A percentile compares a stretch with the other conserved stretches of the same genome.
phyloP scores from a whole-genome alignment of 2,329 filamentous ascomycete genomes.

The Phialocephala subalpina region DNA sequence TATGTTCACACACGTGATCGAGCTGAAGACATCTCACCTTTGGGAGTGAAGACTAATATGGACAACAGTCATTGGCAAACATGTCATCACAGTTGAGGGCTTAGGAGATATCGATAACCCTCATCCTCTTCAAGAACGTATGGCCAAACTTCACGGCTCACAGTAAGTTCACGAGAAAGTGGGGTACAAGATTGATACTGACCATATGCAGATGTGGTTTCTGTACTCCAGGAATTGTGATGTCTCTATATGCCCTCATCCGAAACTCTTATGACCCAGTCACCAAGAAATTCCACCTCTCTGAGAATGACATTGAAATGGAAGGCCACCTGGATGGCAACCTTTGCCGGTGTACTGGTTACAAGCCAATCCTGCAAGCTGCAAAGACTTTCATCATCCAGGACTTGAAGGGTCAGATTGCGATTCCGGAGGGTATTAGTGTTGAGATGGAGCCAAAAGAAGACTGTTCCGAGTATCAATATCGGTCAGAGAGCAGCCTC shows the following conservation, averaged over 20 bases:
- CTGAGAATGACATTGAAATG: slow-evolving; percentile 78
- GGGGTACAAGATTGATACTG: not conserved
- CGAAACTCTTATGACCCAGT: slow-evolving; percentile 78
- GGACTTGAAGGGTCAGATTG: slow-evolving; percentile 51
- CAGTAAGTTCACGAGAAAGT: slow-evolving; percentile 63
- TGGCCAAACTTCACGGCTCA: slow-evolving; percentile 89
- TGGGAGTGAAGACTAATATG: not conserved
- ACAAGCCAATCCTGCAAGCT: slow-evolving; percentile 89
- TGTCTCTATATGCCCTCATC: slow-evolving; percentile 92
- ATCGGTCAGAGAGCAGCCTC: slow-evolving; percentile 32
- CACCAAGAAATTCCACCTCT: slow-evolving; percentile 44
- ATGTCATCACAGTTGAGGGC: slow-evolving; percentile 95
- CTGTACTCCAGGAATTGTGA: slow-evolving; percentile 95
- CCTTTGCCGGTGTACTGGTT: slow-evolving; percentile 91
- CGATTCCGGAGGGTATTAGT: slow-evolving; percentile 72
- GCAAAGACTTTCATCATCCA: slow-evolving; percentile 80
- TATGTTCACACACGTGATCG: slow-evolving; percentile 16
- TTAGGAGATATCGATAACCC: slow-evolving; percentile 86
- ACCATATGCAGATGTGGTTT: slow-evolving; percentile 57
- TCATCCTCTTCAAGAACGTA: slow-evolving; percentile 87
- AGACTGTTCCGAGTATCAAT: slow-evolving; percentile 27
- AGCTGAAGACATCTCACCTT: not conserved
- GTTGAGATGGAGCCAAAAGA: slow-evolving; percentile 46
- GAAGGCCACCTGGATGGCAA: slow-evolving; percentile 92
- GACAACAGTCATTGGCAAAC: slow-evolving; percentile 84